Evolutionary conservation across 1,284 basidiomycete genomes (phyloP).

Genomic region (Ustilago bromivora): DNA sequence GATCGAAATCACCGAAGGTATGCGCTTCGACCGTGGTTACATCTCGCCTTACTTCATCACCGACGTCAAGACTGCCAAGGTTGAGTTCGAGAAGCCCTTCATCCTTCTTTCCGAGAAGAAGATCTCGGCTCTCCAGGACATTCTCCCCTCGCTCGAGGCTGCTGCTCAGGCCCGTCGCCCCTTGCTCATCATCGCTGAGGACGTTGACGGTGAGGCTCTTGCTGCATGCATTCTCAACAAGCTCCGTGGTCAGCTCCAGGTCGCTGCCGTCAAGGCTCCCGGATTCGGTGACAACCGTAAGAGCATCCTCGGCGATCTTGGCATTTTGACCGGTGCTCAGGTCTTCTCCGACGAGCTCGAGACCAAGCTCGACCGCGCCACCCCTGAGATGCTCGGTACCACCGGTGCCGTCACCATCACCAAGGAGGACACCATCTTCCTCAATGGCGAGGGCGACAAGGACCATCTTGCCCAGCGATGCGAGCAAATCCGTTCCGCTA

Average conservation of each 20-base stretch:
- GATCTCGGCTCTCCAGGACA: slow-evolving; percentile 93
- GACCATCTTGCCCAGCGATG: slow-evolving; percentile 72
- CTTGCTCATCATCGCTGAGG: slow-evolving; percentile 95
- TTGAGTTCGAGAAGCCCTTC: slow-evolving; percentile 96
- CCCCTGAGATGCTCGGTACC: slow-evolving; percentile 88
- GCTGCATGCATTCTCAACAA: slow-evolving; percentile 99
- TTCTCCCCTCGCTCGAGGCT: slow-evolving; percentile 91
- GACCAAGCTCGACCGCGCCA: slow-evolving; percentile 94
- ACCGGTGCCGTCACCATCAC: slow-evolving; percentile 94
- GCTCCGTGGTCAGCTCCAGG: slow-evolving; percentile 93
- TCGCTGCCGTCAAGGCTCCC: slow-evolving; percentile 93
- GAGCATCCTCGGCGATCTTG: slow-evolving; percentile 94
- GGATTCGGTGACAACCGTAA: slow-evolving; percentile 99
- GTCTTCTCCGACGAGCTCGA: slow-evolving; percentile 99
- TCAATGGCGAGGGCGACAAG: slow-evolving; percentile 80
- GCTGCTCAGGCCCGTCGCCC: slow-evolving; percentile 92
- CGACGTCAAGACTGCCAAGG: slow-evolving; percentile 95
- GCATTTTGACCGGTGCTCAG: slow-evolving; percentile 94
- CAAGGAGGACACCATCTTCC: slow-evolving; percentile 97
- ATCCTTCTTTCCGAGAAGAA: slow-evolving; percentile 97
- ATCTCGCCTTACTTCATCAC: slow-evolving; percentile 99
- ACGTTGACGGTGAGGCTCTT: slow-evolving; percentile 95
- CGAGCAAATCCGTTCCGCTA: slow-evolving; percentile 90
- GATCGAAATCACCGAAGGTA: slow-evolving; percentile 99
- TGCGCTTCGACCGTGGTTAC: slow-evolving; percentile 99